phyloP scores from a whole-genome alignment of 768 basidiomycete genomes.

The Amanita rubescens region DNA sequence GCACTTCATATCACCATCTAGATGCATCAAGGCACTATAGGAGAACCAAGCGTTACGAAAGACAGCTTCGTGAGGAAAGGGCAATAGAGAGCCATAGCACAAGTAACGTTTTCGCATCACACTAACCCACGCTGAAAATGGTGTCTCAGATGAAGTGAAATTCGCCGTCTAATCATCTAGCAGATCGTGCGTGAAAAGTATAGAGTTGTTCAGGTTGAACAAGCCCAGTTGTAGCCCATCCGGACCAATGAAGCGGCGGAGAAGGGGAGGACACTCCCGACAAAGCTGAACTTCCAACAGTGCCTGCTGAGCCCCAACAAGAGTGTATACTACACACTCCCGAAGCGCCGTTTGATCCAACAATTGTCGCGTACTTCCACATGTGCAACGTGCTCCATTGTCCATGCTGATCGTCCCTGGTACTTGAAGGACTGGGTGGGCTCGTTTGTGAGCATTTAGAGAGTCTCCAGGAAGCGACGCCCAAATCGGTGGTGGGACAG shows the following conservation, averaged over 20 bases:
- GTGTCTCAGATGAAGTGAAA: slow-evolving; percentile 27
- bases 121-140: slow-evolving; percentile 23
- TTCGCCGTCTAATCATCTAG: slow-evolving; percentile 26
- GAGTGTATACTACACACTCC: neutral
- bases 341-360: neutral
- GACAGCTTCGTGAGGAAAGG: slow-evolving; percentile 20
- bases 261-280: neutral
- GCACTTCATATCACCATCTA: slow-evolving; percentile 20
- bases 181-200: slow-evolving; percentile 24
- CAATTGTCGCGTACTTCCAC: no score
- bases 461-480: no score
- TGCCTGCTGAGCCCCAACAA: neutral
- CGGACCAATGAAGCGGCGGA: slow-evolving; percentile 20
- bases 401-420: no score
- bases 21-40: slow-evolving; percentile 17
- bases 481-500: no score
- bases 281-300: neutral
- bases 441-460: no score
- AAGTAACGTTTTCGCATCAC: slow-evolving; percentile 16
- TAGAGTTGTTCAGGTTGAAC: slow-evolving; percentile 28
- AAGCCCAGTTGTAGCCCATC: slow-evolving; percentile 20
- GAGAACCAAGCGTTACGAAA: slow-evolving; percentile 29
- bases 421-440: no score
- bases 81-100: neutral
- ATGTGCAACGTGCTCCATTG: no score